These are phyloP conservation scores for Candida yuanshanica DNA, from an alignment of 805 yeast species.

Conservation along the genomic window DNA sequence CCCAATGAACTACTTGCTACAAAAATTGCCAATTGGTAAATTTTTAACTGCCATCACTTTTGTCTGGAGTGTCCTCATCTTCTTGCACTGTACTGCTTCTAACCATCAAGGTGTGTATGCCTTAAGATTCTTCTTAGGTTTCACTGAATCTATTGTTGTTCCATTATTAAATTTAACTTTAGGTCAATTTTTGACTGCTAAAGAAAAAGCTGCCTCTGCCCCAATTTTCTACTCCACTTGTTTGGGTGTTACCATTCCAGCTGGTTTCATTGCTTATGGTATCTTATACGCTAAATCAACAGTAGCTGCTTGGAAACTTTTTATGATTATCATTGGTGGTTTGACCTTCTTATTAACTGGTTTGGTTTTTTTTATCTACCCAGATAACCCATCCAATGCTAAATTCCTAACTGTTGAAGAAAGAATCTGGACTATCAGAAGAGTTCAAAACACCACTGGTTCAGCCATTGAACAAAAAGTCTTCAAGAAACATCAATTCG, in stretches of 20 bases:
- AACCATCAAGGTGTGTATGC: slow-evolving; percentile 42
- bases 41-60: slow-evolving; percentile 33
- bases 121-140: slow-evolving; percentile 46
- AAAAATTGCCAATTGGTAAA: slow-evolving; percentile 37
- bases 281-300: slow-evolving; percentile 29
- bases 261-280: slow-evolving; percentile 44
- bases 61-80: slow-evolving; percentile 42
- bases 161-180: slow-evolving; percentile 42
- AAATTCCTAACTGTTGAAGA: slow-evolving; percentile 41
- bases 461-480: slow-evolving; percentile 39
- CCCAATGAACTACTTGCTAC: slow-evolving; percentile 39
- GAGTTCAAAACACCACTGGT: slow-evolving; percentile 32
- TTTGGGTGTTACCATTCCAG: slow-evolving; percentile 46
- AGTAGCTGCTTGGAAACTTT: slow-evolving; percentile 46
- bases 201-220: slow-evolving; percentile 46
- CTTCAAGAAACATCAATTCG: slow-evolving; percentile 36
- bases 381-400: slow-evolving; percentile 52
- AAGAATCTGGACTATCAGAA: slow-evolving; percentile 43
- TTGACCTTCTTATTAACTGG: slow-evolving; percentile 38
- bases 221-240: slow-evolving; percentile 52
- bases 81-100: slow-evolving; percentile 40
- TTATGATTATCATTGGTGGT: slow-evolving; percentile 53
- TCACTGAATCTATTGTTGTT: slow-evolving; percentile 40
- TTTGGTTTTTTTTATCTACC: slow-evolving; percentile 38
- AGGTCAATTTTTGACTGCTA: slow-evolving; percentile 43